These are phyloP conservation scores for Aspergillus proliferans DNA, from an alignment of 2,329 filamentous ascomycete species.

Conservation along the genomic window DNA sequence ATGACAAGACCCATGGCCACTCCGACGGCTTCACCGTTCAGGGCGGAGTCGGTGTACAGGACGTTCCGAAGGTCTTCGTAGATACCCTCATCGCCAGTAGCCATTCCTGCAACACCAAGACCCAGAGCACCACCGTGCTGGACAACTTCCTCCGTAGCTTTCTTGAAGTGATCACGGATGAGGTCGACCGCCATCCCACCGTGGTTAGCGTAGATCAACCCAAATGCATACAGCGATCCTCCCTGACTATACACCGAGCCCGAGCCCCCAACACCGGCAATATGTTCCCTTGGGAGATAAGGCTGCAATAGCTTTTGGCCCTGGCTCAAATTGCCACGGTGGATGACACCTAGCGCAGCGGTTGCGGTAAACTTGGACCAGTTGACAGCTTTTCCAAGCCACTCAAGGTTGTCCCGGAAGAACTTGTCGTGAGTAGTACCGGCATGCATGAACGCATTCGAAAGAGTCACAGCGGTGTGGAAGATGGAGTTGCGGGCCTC, in stretches of 20 bases:
- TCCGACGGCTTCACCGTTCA: slow-evolving; percentile 95
- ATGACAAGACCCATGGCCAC: slow-evolving; percentile 96
- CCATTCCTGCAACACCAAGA: slow-evolving; percentile 95
- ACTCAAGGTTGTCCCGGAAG: slow-evolving; percentile 95
- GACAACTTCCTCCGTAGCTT: slow-evolving; percentile 66
- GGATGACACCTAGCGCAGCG: slow-evolving; percentile 90
- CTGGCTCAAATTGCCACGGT: slow-evolving; percentile 89
- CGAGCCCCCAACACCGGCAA: slow-evolving; percentile 58
- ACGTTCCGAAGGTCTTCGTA: slow-evolving; percentile 87
- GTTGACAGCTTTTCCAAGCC: slow-evolving; percentile 96
- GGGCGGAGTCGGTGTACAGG: slow-evolving; percentile 85
- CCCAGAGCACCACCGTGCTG: slow-evolving; percentile 95
- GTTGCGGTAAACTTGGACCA: slow-evolving; percentile 99
- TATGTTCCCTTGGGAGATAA: slow-evolving; percentile 70
- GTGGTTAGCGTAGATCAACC: slow-evolving; percentile 95
- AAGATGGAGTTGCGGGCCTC: slow-evolving; percentile 97
- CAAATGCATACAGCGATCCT: slow-evolving; percentile 90
- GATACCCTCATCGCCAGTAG: slow-evolving; percentile 80
- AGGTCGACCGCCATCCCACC: slow-evolving; percentile 68
- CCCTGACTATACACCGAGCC: slow-evolving; percentile 95
- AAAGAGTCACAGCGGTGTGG: slow-evolving; percentile 94
- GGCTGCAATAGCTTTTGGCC: slow-evolving; percentile 90
- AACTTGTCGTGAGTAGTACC: slow-evolving; percentile 98
- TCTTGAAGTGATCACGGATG: slow-evolving; percentile 44
- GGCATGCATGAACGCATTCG: slow-evolving; percentile 98